A percentile compares a stretch with the other conserved stretches of the same genome.
Conservation (phyloP, 2,329 filamentous ascomycete genomes). For the Penicillium occitanis region DNA sequence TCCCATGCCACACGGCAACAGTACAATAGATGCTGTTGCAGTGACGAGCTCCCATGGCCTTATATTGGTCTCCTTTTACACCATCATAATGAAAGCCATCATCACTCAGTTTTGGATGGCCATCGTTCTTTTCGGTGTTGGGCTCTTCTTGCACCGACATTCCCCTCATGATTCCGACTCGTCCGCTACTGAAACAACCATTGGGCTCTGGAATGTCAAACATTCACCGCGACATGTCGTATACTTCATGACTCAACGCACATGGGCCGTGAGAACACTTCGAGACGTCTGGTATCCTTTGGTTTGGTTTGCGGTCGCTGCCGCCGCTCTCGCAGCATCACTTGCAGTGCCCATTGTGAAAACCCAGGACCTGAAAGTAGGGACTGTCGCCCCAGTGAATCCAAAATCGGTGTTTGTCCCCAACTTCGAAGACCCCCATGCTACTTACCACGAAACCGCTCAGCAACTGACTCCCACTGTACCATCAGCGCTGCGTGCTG, state of each 20-base stretch:
- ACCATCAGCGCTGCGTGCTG: slow-evolving; percentile 14
- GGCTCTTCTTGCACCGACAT: neutral
- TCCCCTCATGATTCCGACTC: slow-evolving; percentile 1
- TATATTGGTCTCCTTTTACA: slow-evolving; percentile 8
- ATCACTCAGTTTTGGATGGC: slow-evolving; percentile 10
- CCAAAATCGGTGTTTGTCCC: slow-evolving; percentile 8
- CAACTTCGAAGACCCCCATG: neutral
- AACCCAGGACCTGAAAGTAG: slow-evolving; percentile 6
- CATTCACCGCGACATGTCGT: neutral
- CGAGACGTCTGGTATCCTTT: slow-evolving; percentile 10
- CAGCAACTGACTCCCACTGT: neutral
- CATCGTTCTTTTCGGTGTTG: slow-evolving; percentile 12
- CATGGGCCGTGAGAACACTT: neutral
- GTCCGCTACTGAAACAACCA: neutral
- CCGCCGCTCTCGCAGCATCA: slow-evolving; percentile 3
- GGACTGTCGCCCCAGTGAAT: slow-evolving; percentile 8
- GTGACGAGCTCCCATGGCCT: slow-evolving; percentile 11
- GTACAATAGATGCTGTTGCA: slow-evolving; percentile 3
- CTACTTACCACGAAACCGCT: neutral
- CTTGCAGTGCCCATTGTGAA: slow-evolving; percentile 15
- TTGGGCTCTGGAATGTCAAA: slow-evolving; percentile 8
- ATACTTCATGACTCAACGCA: neutral
- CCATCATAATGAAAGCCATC: slow-evolving; percentile 16
- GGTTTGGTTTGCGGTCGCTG: slow-evolving; percentile 4
- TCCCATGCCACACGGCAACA: slow-evolving; percentile 4